Conservation (phyloP, 1,139 yeast genomes). For the Trichomonascaceae sp. region DNA sequence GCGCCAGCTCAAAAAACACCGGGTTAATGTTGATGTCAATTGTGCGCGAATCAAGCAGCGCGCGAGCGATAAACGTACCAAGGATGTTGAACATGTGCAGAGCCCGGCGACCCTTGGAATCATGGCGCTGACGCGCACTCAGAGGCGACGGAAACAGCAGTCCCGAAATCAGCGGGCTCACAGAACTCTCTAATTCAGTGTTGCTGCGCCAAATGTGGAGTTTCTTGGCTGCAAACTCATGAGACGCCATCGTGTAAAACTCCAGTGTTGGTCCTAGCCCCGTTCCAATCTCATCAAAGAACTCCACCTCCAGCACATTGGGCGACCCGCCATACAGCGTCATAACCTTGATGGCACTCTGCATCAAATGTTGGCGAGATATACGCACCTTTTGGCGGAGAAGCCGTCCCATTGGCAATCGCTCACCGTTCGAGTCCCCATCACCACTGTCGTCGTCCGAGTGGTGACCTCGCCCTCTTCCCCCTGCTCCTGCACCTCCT, state of each 20-base stretch:
- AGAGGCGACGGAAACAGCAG: slow-evolving; percentile 63
- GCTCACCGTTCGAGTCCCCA: slow-evolving; percentile 6
- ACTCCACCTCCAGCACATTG: slow-evolving; percentile 75
- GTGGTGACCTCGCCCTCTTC: too few species aligned
- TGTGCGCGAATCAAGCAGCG: slow-evolving; percentile 74
- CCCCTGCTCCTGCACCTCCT: background rate
- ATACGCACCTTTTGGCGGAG: slow-evolving; percentile 72
- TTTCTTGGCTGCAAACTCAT: slow-evolving; percentile 48
- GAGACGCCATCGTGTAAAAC: slow-evolving; percentile 73
- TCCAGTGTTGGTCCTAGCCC: slow-evolving; percentile 95
- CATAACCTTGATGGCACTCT: slow-evolving; percentile 71
- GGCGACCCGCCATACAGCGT: slow-evolving; percentile 69
- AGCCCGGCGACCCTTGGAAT: slow-evolving; percentile 33
- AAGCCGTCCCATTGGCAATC: slow-evolving; percentile 55
- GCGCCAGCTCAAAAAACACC: slow-evolving; percentile 38
- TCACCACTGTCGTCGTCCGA: slow-evolving; percentile 11
- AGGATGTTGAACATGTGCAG: slow-evolving; percentile 48
- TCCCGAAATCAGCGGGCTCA: slow-evolving; percentile 7
- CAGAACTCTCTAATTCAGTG: slow-evolving; percentile 14
- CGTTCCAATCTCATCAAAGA: slow-evolving; percentile 86
- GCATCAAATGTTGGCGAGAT: slow-evolving; percentile 55
- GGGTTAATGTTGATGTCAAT: slow-evolving; percentile 72
- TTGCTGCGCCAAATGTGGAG: slow-evolving; percentile 59
- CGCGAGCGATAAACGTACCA: slow-evolving; percentile 79
- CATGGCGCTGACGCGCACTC: slow-evolving; percentile 20